Evolutionary conservation across 768 basidiomycete genomes (phyloP).

Genomic region (Pisolithus tinctorius): DNA sequence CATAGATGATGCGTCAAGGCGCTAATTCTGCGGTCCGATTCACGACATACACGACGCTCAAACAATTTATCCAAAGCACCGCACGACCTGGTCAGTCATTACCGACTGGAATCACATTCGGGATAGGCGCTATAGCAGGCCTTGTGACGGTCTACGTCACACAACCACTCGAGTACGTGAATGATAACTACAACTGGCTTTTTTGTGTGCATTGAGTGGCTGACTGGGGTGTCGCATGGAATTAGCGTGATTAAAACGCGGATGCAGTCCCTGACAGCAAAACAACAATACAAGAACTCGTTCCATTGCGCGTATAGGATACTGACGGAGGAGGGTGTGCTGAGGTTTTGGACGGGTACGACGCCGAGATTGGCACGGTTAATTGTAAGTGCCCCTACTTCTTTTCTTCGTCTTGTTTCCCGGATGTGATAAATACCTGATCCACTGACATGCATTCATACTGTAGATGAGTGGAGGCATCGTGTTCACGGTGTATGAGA

Average conservation of each 20-base stretch:
- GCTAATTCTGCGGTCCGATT: slow-evolving; percentile 96
- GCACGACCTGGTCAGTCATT: slow-evolving; percentile 77
- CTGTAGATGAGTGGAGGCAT: slow-evolving; percentile 84
- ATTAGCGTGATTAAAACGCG: slow-evolving; percentile 91
- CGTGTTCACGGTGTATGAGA: slow-evolving; percentile 88
- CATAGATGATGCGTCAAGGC: slow-evolving; percentile 93
- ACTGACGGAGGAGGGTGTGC: slow-evolving; percentile 85
- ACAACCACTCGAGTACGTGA: slow-evolving; percentile 74
- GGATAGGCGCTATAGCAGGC: slow-evolving; percentile 89
- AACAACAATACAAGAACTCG: slow-evolving; percentile 81
- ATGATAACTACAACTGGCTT: not conserved
- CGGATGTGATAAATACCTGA: not conserved
- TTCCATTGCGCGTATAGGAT: slow-evolving; percentile 96
- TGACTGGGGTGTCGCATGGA: not conserved
- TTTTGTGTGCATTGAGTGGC: not conserved
- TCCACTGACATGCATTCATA: not conserved
- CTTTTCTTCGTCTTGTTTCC: not conserved
- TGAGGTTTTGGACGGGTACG: slow-evolving; percentile 95
- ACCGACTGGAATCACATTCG: slow-evolving; percentile 87
- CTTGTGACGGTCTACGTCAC: slow-evolving; percentile 91
- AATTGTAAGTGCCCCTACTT: slow-evolving; percentile 48
- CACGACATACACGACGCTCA: slow-evolving; percentile 90
- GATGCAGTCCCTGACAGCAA: slow-evolving; percentile 90
- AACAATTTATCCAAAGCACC: slow-evolving; percentile 86
- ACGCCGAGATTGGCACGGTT: slow-evolving; percentile 83